Base-by-base conservation (phyloP, 2,329 filamentous ascomycete species). In the Fusarium sp. region DNA sequence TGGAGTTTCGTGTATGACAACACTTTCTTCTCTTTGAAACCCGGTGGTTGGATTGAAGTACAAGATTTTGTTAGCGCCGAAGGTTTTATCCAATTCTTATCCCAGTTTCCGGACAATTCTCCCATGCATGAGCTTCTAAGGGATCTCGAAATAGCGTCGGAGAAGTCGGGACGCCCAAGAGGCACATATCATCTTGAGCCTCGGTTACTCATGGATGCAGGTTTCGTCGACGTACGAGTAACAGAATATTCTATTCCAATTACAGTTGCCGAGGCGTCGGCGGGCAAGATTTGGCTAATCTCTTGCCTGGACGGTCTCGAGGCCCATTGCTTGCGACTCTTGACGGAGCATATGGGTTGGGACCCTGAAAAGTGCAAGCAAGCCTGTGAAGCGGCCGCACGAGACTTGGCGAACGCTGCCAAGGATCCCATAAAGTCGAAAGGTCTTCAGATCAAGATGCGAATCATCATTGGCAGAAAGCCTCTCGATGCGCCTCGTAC, bases 31-130 rank as follows among this genome's bases (percentile, higher is more conserved):
- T 87, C 85, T 62, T 77, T 88, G 40, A 86, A 85, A 61, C 87
- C 87, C 1, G 87, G 87, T 44, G 87, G 86, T 16, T 88, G 84
- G 84, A 82, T 89, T 44, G 86, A 89, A 75, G 75, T 88, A 9
- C 75, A 86, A 46, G 87, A 88, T 69, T 85, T 85, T 71, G 84
- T 87, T 67, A 82, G 84, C 55, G 76, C 80, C n/a, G 81, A 82
- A 34, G 76, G 77, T 44, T 62, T 78, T 20, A 64, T 69, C 40
- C 71, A 72, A 45, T 82, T 80, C 63, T 64, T 77, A n/a, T 71
- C 72, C 1, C 66, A 74, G 8, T 87, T 86, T 59, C 78, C 81
- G 0, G 82, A 81, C n/a, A 40, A 65, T 18, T 86, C 85, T 4
- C 73, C 83, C n/a, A 79, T 85, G 46, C 82, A 82, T 62, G 73